A percentile compares a stretch with the other conserved stretches of the same genome.
Conservation (phyloP, 1,284 basidiomycete genomes). For the Ceratobasidium sp. region DNA sequence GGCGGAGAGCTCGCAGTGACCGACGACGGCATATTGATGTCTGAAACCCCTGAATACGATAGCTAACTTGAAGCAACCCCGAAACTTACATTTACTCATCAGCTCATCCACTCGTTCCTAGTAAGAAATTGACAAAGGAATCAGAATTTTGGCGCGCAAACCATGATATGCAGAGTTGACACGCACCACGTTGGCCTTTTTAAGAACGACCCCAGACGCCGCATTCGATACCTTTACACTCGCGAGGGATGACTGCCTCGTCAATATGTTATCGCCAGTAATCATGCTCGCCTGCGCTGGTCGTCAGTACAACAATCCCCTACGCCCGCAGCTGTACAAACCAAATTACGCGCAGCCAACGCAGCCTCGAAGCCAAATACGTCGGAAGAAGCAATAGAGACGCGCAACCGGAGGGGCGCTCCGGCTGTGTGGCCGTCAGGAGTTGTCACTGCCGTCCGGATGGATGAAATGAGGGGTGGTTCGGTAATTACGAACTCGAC, state of each 20-base stretch:
- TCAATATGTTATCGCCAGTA: not conserved
- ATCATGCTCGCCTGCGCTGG: conserved; percentile 4
- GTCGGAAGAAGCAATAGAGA: conserved; percentile 29
- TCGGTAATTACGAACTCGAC: conserved; percentile 28
- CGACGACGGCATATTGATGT: conserved; percentile 36
- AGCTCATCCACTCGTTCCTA: conserved; percentile 31
- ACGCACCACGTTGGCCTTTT: conserved; percentile 12
- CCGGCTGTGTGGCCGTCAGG: conserved; percentile 5
- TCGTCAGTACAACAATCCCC: not conserved
- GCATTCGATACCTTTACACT: conserved; percentile 32
- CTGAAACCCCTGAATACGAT: conserved; percentile 2
- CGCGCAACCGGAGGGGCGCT: conserved; percentile 5
- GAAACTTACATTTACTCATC: conserved; percentile 29
- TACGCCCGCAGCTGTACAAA: not conserved
- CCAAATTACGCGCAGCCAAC: conserved; percentile 40
- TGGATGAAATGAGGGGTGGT: conserved; percentile 33
- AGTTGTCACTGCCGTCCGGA: conserved; percentile 4
- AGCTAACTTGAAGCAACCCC: too few relatives aligned
- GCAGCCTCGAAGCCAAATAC: conserved; percentile 29
- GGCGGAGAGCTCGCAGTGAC: not conserved
- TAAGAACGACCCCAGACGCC: conserved; percentile 8
- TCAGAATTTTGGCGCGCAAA: too few relatives aligned
- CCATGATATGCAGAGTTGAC: not conserved
- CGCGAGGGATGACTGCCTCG: not conserved
- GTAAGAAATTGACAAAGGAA: too few relatives aligned